Percentiles rank a stretch among this genome's conserved stretches.
Conservation (phyloP, 2,329 filamentous ascomycete genomes). For the Alternaria triticina region DNA sequence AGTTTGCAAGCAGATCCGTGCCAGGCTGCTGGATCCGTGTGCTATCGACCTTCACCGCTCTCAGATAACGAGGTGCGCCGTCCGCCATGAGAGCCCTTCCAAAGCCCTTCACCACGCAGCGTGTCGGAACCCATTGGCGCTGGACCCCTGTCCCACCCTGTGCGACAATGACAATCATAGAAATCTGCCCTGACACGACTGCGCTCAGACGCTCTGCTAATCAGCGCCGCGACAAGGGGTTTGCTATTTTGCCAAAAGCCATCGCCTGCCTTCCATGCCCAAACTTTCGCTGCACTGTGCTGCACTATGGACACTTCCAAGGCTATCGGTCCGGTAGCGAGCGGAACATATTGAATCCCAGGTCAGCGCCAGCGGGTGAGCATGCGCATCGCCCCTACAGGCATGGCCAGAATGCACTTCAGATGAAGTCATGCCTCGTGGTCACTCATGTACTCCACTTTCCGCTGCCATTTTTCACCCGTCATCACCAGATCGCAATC, state of each 20-base stretch:
- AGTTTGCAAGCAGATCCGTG: constrained; percentile 39
- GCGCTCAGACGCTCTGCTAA: constrained; percentile 21
- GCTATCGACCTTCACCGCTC: constrained; percentile 29
- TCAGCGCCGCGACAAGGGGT: constrained; percentile 18
- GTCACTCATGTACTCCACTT: constrained; percentile 17
- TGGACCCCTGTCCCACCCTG: constrained; percentile 15
- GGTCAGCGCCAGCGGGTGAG: constrained; percentile 19
- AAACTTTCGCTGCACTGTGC: constrained; percentile 10
- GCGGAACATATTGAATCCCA: constrained; percentile 23
- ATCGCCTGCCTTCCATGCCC: not conserved
- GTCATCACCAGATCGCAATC: constrained; percentile 22
- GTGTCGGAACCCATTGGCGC: constrained; percentile 29
- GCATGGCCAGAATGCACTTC: constrained; percentile 20
- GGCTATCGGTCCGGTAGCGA: constrained; percentile 34
- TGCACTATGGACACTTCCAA: not conserved
- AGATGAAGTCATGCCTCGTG: constrained; percentile 31
- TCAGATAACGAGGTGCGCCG: constrained; percentile 14
- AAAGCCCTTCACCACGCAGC: constrained; percentile 8
- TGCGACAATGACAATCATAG: constrained; percentile 26
- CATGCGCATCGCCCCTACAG: constrained; percentile 30
- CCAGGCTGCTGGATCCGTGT: constrained; percentile 30
- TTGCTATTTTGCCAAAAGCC: constrained; percentile 21
- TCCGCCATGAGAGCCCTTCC: constrained; percentile 13
- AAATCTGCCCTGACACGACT: constrained; percentile 20
- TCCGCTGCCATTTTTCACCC: not conserved